Evolutionary conservation across 306 rosid genomes (phyloP).

Genomic region (Lagenaria siceraria): DNA sequence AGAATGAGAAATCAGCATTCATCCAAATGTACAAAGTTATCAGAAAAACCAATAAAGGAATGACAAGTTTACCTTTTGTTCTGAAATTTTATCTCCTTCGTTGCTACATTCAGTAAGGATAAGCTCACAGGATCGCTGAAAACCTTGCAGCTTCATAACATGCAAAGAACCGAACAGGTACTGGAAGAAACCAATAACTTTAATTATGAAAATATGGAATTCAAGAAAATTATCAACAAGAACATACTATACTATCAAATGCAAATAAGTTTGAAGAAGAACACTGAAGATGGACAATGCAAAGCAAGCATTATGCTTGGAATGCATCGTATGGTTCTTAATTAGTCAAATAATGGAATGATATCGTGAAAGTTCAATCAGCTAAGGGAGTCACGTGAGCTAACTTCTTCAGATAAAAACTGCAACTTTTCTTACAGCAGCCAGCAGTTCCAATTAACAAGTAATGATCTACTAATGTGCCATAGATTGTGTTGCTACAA

Average conservation of each 20-base stretch:
- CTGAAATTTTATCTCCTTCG: conserved; percentile 31
- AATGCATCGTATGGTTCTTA: not conserved
- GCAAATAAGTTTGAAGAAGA: not conserved
- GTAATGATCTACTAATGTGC: not conserved
- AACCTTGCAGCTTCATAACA: conserved; percentile 49
- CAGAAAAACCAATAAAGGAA: conserved; percentile 7
- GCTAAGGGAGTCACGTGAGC: not conserved
- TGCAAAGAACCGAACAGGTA: conserved; percentile 60
- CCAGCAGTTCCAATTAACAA: not conserved
- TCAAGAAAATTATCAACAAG: not conserved
- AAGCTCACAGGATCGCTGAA: conserved; percentile 57
- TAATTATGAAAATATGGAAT: not conserved
- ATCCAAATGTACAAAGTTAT: conserved; percentile 1
- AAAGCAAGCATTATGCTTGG: not conserved
- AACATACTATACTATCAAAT: not conserved
- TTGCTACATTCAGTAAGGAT: conserved; percentile 45
- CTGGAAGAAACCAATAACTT: conserved; percentile 29
- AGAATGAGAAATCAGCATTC: conserved; percentile 16
- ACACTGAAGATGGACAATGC: not conserved
- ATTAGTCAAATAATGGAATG: not conserved
- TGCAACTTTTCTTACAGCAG: not conserved
- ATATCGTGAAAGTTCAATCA: not conserved
- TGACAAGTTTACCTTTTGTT: conserved; percentile 32
- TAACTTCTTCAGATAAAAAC: not conserved
- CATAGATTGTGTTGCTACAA: not conserved